Percentiles rank a stretch among this genome's conserved stretches.
Evolutionary conservation across 2,329 filamentous ascomycete species (phyloP).

Genomic region (Paecilomyces fulvus): DNA sequence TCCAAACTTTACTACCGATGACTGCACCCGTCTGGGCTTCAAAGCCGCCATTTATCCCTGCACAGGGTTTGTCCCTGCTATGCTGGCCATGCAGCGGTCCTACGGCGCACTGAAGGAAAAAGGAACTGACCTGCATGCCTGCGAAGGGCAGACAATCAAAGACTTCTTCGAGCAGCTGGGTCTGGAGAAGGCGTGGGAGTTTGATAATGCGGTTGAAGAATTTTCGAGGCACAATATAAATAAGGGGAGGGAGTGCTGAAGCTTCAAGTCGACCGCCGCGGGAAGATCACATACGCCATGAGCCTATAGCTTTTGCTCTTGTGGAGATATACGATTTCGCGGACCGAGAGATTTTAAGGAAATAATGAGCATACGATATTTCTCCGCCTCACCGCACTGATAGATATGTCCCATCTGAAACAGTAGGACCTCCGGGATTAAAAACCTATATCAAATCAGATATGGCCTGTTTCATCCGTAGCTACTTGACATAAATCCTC

Average conservation of each 20-base stretch:
- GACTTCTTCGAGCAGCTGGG: conserved; percentile 5
- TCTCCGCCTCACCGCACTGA: too few species aligned
- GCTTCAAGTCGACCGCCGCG: not conserved
- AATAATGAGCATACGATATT: too few species aligned
- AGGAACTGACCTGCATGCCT: conserved; percentile 3
- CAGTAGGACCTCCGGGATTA: too few species aligned
- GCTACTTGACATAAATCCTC: not conserved
- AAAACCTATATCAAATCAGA: too few species aligned
- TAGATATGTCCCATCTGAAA: too few species aligned
- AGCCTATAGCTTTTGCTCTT: too few species aligned
- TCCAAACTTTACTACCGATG: conserved; percentile 2
- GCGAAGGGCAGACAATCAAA: conserved; percentile 3
- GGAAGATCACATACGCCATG: too few species aligned
- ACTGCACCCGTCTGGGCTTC: conserved; percentile 4
- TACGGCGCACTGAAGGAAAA: conserved; percentile 2
- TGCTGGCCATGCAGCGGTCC: conserved; percentile 4
- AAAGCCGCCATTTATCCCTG: conserved; percentile 5
- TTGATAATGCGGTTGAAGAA: not conserved
- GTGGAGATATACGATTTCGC: too few species aligned
- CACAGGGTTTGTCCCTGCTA: conserved; percentile 4
- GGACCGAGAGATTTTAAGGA: too few species aligned
- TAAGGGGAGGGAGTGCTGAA: not conserved
- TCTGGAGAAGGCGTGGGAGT: conserved; percentile 2
- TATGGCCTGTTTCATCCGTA: too few species aligned
- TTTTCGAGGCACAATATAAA: not conserved